Evolutionary conservation across 2,329 filamentous ascomycete genomes (phyloP), one percentile per base, ranked within the genome.

Genomic region (Fusarium sp.): DNA sequence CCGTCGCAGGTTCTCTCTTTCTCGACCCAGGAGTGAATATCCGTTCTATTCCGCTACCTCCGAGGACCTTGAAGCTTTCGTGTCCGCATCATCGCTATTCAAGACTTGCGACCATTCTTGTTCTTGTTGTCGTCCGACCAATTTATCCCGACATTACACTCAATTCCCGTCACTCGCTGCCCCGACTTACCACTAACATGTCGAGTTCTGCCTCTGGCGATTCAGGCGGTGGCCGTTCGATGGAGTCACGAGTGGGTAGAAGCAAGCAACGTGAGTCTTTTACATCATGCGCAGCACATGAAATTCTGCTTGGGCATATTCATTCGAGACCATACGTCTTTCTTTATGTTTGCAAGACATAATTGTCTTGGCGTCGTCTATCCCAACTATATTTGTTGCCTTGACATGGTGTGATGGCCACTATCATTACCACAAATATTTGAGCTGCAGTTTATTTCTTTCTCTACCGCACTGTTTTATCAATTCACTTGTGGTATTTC

Each of bases 171-270:
- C 53, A 53, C 59, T 51, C 61, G 56, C 55, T 65, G 53, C 62
- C 61, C 45, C 69, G 58, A 65, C 66, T 60, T 60, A 26, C 53
- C 62, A 63, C 53, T 59, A 75, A 63, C 34, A 81, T 81, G 79
- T 80, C 79, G 58, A 78, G 77, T 62, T 79, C 77, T 57, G 75
- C 75, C 44, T 77, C 75, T 67, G 78, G 76, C 72, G 79, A 76
- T 64, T 77, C 79, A 46, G 78, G 76, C 65, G 68, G 68, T 71
- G 75, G 78, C 71, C 87, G 87, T 74, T 82, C 87, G 54, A 91
- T 90, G 89, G 86, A 94, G 84, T 93, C 92, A 67, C 88, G 92
- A 76, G 90, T 88, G 57, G 92, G 92, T 75, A 87, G 93, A 78
- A 90, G 84, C 77, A 94, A 94, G 78, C 93, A 96, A 82, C 89